Percentiles rank a stretch among this genome's conserved stretches.
Evolutionary conservation across 805 yeast species (phyloP).

Genomic region (Yarrowia sp.): DNA sequence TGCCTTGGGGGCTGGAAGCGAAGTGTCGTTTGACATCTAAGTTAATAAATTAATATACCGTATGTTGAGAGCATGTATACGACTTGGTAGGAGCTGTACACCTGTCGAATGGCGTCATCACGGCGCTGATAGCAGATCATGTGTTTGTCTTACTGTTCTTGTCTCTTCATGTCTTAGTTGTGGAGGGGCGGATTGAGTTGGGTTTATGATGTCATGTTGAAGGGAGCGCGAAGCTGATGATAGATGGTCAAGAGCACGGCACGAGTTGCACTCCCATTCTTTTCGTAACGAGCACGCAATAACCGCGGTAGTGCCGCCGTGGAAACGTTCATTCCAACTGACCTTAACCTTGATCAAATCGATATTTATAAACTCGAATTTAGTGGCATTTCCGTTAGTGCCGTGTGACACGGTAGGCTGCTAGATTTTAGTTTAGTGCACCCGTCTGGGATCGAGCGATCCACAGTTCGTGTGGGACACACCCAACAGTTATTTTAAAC

Average conservation of each 20-base stretch:
- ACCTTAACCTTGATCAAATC: background rate
- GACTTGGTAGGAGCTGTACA: background rate
- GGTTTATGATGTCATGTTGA: background rate
- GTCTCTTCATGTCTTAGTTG: background rate
- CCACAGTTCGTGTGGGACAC: background rate
- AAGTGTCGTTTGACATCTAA: conserved; percentile 7
- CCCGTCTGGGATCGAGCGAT: conserved; percentile 3
- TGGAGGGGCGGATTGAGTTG: background rate
- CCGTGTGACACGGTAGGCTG: background rate
- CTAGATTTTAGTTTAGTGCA: background rate
- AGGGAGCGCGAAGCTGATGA: background rate
- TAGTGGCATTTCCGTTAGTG: background rate
- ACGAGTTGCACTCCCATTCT: too few relatives aligned
- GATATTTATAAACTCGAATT: background rate
- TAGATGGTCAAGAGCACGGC: background rate
- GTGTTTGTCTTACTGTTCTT: background rate
- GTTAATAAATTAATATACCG: background rate
- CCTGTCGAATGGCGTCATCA: background rate
- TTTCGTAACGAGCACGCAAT: too few relatives aligned
- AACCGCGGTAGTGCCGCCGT: background rate
- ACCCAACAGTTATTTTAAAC: background rate
- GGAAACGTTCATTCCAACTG: background rate
- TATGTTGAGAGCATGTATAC: too few relatives aligned
- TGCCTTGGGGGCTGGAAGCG: conserved; percentile 2
- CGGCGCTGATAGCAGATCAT: background rate